Base-by-base conservation (phyloP, 768 basidiomycete species). In the Mycena pura region DNA sequence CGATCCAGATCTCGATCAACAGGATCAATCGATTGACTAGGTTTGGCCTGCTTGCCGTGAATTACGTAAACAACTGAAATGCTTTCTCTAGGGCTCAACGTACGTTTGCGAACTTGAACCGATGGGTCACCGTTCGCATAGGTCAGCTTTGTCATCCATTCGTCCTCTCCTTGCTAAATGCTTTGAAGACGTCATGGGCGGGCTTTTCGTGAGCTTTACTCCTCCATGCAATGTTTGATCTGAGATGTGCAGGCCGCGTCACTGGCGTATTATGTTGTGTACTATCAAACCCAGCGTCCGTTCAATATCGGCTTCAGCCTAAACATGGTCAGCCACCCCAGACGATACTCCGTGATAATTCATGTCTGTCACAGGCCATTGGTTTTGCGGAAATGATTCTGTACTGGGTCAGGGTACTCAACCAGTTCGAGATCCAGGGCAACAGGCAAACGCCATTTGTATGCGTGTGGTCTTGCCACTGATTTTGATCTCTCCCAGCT, bases 361-460 rank as follows among this genome's bases (percentile, higher is more conserved):
- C 25, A 10, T 5, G 1, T 2, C 28, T 17, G 6, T 6, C 31
- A 3, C 43, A 51, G 58, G 52, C 65, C 32, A 77, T 84, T 28
- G 74, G 73, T 4, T 84, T 86, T 69, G 80, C 79, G 34, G 60
- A 70, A n/a, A 54, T 76, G 67, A 80, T 85, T 47, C 62, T 86
- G 38, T 76, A 70, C 64, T 68, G 65, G 66, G 60, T 62, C 2
- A 59, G 68, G 17, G 11, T 61, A 1, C 49, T 64, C 14, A 75
- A 74, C 25, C 56, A 67, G 11, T 73, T 74, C 47, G 74, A 74
- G 52, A 68, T 76, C 14, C 62, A 62, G 56, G 65, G 69, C 62
- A 67, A 60, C 41, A 65, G 64, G 64, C 28, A 58, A 36, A 56
- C 3, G 31, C 6, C 34, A 6, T 22, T 24, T 45, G 17, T 0